Base-by-base conservation (phyloP, 106 monocot genomes). In the Vanilla planifolia region DNA sequence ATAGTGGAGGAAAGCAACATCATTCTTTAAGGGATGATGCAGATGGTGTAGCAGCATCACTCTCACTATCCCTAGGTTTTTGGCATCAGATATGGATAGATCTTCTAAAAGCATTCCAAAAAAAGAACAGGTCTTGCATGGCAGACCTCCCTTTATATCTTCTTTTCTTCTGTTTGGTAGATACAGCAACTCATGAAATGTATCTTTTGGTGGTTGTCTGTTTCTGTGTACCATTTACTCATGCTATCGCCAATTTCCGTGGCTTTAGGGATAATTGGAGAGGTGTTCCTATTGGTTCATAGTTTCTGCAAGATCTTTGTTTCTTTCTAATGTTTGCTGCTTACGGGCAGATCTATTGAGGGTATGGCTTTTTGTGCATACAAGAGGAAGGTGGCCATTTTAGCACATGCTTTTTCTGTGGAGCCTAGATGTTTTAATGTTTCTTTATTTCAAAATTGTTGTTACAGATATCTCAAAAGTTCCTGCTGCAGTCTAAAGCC, bases 51-150 rank as follows among this genome's bases (percentile, higher is more conserved):
- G 59, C 73, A 23, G 60, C 71, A 41, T 77, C 79, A 37, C 75
- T 86, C n/a, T 83, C 80, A 66, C 77, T 92, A 10, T 85, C 85
- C 0, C 75, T 89, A 44, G 88, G 42, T 7, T 64, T 66, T 81
- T 88, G 6, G 44, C 34, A 30, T 30, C 68, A 0, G 58, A 70
- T 33, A 48, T 37, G 46, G 69, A 62, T 6, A 46, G n/a, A 19
- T 41, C 6, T 14, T 6, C 33, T 19, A 68, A 64, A 23, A 20
- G 27, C 1, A 16, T 59, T 68, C 0, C 19, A n/a, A 59, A 61
- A 41, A 14, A 57, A 20, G 71, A 79, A 35, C 57, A 62, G 20
- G 65, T 27, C 19, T 33, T 69, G 59, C 65, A 64, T 0, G 62
- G 61, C 4, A 60, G 45, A 37, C 34, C 70, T 36, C 5, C 34